Conservation (phyloP, 352 stramenopile genomes). For the Phytophthora meadii region DNA sequence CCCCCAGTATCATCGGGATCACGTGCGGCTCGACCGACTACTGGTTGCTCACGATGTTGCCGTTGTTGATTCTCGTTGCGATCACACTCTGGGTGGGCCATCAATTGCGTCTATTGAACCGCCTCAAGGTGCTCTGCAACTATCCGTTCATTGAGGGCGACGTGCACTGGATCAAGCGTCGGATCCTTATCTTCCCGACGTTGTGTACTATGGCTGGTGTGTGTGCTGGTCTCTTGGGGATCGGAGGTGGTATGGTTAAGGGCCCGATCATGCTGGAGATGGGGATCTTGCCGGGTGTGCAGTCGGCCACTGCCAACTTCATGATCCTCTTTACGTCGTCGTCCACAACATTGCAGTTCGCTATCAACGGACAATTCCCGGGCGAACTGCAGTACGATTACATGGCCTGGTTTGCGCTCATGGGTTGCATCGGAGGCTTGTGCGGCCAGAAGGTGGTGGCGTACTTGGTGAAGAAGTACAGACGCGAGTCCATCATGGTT, state of each 20-base stretch:
- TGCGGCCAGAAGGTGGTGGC: conserved; percentile 85
- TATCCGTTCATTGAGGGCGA: conserved; percentile 92
- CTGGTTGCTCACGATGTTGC: conserved; percentile 92
- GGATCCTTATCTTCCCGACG: conserved; percentile 92
- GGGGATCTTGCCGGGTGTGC: conserved; percentile 90
- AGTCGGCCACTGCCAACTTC: conserved; percentile 93
- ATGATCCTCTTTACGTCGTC: conserved; percentile 93
- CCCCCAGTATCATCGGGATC: conserved; percentile 89
- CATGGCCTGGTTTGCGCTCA: conserved; percentile 88
- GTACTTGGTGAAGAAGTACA: conserved; percentile 92
- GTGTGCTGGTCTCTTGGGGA: conserved; percentile 94
- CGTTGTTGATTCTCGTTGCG: conserved; percentile 76
- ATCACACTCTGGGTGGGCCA: conserved; percentile 68
- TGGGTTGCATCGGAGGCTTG: conserved; percentile 89
- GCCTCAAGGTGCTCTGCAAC: conserved; percentile 67
- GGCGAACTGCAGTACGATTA: conserved; percentile 91
- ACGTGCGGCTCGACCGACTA: conserved; percentile 92
- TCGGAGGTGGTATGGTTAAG: conserved; percentile 98
- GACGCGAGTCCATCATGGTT: conserved; percentile 87
- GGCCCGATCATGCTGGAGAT: conserved; percentile 98
- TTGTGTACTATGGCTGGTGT: conserved; percentile 95
- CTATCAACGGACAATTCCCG: conserved; percentile 82
- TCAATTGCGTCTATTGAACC: conserved; percentile 72
- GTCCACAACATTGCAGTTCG: conserved; percentile 93
- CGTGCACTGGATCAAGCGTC: conserved; percentile 93